Conservation (phyloP, 768 basidiomycete species). For the Austroboletus festivus region DNA sequence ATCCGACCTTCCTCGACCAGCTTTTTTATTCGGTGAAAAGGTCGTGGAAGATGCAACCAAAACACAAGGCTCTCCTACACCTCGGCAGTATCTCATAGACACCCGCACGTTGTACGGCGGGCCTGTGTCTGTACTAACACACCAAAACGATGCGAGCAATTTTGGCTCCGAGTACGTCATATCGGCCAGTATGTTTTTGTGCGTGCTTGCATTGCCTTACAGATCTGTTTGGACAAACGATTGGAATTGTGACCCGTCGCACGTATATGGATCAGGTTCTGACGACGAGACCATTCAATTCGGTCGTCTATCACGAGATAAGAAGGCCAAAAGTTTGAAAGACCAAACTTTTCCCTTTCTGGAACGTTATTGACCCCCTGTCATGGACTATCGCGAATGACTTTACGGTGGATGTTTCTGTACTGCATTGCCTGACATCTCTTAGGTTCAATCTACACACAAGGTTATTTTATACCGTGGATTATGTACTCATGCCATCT, state of each 20-base stretch:
- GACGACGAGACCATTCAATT: constrained; percentile 1
- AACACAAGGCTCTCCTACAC: neutral
- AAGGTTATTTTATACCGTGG: constrained; percentile 16
- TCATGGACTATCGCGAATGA: constrained; percentile 1
- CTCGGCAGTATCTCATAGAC: constrained; percentile 1
- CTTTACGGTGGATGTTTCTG: constrained; percentile 2
- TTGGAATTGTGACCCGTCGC: constrained; percentile 15
- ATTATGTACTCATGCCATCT: constrained; percentile 9
- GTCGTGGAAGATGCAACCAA: constrained; percentile 3
- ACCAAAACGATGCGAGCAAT: neutral
- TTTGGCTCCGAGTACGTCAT: constrained; percentile 7
- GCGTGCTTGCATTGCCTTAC: neutral
- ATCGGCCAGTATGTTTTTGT: neutral
- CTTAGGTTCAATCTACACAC: constrained; percentile 4
- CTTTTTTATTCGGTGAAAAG: constrained; percentile 5
- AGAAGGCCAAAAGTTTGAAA: constrained; percentile 1
- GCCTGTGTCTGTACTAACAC: constrained; percentile 2
- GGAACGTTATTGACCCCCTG: constrained; percentile 11
- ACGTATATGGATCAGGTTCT: constrained; percentile 9
- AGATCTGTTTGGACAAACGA: constrained; percentile 19
- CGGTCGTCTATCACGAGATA: constrained; percentile 2
- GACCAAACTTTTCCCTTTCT: constrained; percentile 11
- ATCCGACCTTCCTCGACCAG: constrained; percentile 11
- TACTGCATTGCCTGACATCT: constrained; percentile 1
- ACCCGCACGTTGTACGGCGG: neutral